phyloP scores from a whole-genome alignment of 2,329 filamentous ascomycete species.

The Stachybotrys elegans region DNA sequence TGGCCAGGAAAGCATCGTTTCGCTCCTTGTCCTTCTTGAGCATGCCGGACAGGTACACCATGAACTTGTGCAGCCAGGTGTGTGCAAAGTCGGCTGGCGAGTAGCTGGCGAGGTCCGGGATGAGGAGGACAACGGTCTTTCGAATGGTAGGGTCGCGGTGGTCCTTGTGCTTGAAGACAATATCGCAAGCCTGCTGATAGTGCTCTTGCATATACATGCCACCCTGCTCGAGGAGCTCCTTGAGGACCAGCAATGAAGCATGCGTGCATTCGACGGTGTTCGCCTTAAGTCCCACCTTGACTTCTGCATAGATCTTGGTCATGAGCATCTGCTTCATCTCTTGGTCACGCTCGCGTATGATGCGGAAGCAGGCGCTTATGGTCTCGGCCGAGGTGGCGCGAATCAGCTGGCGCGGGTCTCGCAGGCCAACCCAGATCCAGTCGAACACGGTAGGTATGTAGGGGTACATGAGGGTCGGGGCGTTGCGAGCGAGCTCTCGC shows the following conservation, averaged over 20 bases:
- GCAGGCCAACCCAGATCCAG: slow-evolving; percentile 89
- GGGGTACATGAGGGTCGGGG: slow-evolving; percentile 90
- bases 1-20: slow-evolving; percentile 90
- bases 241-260: slow-evolving; percentile 87
- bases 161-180: slow-evolving; percentile 87
- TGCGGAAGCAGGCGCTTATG: slow-evolving; percentile 91
- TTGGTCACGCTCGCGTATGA: slow-evolving; percentile 88
- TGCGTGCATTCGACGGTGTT: slow-evolving; percentile 85
- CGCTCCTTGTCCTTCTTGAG: slow-evolving; percentile 92
- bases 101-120: slow-evolving; percentile 89
- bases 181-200: slow-evolving; percentile 88
- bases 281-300: slow-evolving; percentile 71
- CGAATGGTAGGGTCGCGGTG: slow-evolving; percentile 84
- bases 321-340: slow-evolving; percentile 86
- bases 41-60: slow-evolving; percentile 91
- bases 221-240: slow-evolving; percentile 87
- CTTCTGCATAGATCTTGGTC: slow-evolving; percentile 83
- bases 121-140: slow-evolving; percentile 83
- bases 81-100: slow-evolving; percentile 85
- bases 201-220: slow-evolving; percentile 99
- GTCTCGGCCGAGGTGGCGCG: slow-evolving; percentile 88
- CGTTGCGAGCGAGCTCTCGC: slow-evolving; percentile 85
- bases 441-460: slow-evolving; percentile 95
- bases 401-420: slow-evolving; percentile 87
- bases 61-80: slow-evolving; percentile 88